Conservation (phyloP, 2,329 filamentous ascomycete species). For the Bipolaris oryzae region DNA sequence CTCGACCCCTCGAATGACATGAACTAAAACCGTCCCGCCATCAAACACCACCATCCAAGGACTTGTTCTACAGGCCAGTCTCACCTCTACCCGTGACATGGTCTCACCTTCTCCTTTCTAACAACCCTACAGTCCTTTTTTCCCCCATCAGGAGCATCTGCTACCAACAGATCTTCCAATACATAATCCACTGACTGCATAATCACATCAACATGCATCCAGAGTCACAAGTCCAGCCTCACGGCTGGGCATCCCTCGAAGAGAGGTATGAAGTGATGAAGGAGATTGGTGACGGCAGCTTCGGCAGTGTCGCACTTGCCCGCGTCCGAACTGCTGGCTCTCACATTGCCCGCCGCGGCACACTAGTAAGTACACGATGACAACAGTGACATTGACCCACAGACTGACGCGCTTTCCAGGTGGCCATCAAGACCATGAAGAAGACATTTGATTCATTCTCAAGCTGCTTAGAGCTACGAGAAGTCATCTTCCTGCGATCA, state of each 20-base stretch:
- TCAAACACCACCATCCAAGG: conserved; percentile 20
- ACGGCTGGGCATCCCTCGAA: conserved; percentile 74
- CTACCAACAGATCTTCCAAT: conserved; percentile 14
- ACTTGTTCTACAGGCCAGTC: conserved; percentile 28
- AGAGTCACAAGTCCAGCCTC: conserved; percentile 73
- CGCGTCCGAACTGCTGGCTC: conserved; percentile 90
- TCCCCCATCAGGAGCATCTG: conserved; percentile 9
- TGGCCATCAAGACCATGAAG: conserved; percentile 99
- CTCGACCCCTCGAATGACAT: conserved; percentile 38
- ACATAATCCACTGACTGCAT: conserved; percentile 19
- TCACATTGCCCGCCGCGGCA: conserved; percentile 85
- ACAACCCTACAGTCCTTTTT: conserved; percentile 22
- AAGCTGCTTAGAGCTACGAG: conserved; percentile 89
- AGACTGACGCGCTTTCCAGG: conserved; percentile 59
- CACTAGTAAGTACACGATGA: conserved; percentile 71
- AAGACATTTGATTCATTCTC: conserved; percentile 95
- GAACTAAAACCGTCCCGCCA: conserved; percentile 30
- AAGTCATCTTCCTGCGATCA: conserved; percentile 94
- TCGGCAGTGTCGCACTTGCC: conserved; percentile 92
- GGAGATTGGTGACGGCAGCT: conserved; percentile 98
- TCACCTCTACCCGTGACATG: not conserved
- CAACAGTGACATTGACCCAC: conserved; percentile 8
- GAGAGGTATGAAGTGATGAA: conserved; percentile 97
- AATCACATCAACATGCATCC: conserved; percentile 67
- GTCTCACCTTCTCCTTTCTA: conserved; percentile 13